Percentiles rank a stretch among this genome's conserved stretches.
phyloP scores from a whole-genome alignment of 495 filamentous ascomycete genomes.

The Poronia punctata region DNA sequence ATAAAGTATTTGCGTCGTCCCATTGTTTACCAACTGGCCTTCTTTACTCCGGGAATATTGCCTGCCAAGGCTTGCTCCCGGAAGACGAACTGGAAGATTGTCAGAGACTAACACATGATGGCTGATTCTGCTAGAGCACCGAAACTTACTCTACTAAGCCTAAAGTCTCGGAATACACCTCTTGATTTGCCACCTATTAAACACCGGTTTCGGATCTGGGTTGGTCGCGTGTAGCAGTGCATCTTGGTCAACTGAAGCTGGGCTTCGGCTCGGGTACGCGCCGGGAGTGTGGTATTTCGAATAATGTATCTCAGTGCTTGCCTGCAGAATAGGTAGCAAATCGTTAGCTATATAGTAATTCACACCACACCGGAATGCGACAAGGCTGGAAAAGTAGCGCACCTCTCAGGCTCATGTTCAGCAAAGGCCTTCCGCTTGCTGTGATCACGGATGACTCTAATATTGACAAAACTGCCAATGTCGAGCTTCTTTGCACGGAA shows the following conservation, averaged over 20 bases:
- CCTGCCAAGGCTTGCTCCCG: conserved; percentile 82
- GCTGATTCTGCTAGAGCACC: not conserved
- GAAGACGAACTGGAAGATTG: conserved; percentile 69
- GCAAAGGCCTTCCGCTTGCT: conserved; percentile 91
- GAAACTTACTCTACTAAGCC: conserved; percentile 74
- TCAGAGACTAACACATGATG: conserved; percentile 19
- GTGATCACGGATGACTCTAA: conserved; percentile 80
- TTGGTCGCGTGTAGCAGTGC: conserved; percentile 87
- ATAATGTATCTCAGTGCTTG: conserved; percentile 95
- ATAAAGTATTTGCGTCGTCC: not conserved
- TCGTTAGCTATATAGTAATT: conserved; percentile 4
- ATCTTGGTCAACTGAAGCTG: conserved; percentile 89
- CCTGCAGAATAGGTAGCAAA: conserved; percentile 36
- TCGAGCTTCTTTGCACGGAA: conserved; percentile 85
- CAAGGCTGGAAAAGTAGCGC: conserved; percentile 12
- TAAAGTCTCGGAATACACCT: conserved; percentile 83
- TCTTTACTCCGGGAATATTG: conserved; percentile 84
- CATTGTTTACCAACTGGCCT: conserved; percentile 80
- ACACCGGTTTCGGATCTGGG: conserved; percentile 90
- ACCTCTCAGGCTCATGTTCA: conserved; percentile 81
- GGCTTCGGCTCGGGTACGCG: conserved; percentile 75
- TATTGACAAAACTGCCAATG: conserved; percentile 77
- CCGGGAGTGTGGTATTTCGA: conserved; percentile 80
- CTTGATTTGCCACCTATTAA: conserved; percentile 78
- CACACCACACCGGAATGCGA: too few relatives aligned